phyloP scores from a whole-genome alignment of 2,329 filamentous ascomycete species.

The Venturia nashicola region DNA sequence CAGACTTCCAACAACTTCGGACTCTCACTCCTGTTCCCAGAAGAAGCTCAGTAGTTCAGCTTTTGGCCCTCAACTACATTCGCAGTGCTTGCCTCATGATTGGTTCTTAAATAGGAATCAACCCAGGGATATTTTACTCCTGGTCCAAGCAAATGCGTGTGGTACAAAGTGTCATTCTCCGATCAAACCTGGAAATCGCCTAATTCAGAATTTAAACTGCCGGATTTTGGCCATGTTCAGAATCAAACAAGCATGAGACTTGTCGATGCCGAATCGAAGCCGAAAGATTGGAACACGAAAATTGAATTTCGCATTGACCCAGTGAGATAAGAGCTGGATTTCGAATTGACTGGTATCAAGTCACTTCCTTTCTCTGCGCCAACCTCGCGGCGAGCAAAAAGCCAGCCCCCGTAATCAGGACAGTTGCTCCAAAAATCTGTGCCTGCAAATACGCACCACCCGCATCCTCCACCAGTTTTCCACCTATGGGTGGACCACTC shows the following conservation, averaged over 20 bases:
- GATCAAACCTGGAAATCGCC: too few relatives aligned
- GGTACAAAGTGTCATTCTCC: neutral
- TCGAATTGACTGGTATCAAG: too few relatives aligned
- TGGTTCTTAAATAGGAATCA: neutral
- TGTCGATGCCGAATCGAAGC: too few relatives aligned
- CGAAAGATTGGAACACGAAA: too few relatives aligned
- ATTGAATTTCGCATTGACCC: too few relatives aligned
- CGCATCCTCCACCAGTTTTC: neutral
- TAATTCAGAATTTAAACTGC: too few relatives aligned
- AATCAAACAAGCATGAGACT: too few relatives aligned
- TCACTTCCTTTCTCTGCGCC: neutral
- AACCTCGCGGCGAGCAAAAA: neutral
- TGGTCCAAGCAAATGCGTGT: neutral
- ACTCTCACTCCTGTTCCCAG: neutral
- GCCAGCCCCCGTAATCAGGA: neutral
- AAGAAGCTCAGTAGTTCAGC: neutral
- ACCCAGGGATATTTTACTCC: neutral
- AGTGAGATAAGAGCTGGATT: too few relatives aligned
- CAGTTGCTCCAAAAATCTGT: neutral
- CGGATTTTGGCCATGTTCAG: too few relatives aligned
- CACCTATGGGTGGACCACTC: conserved; percentile 4
- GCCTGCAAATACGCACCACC: neutral
- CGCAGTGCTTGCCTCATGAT: too few relatives aligned
- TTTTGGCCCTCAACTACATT: neutral
- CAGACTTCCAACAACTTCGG: neutral